These are phyloP conservation scores for Sclerotinia subarctica DNA, from an alignment of 2,329 filamentous ascomycete species.

Conservation along the genomic window DNA sequence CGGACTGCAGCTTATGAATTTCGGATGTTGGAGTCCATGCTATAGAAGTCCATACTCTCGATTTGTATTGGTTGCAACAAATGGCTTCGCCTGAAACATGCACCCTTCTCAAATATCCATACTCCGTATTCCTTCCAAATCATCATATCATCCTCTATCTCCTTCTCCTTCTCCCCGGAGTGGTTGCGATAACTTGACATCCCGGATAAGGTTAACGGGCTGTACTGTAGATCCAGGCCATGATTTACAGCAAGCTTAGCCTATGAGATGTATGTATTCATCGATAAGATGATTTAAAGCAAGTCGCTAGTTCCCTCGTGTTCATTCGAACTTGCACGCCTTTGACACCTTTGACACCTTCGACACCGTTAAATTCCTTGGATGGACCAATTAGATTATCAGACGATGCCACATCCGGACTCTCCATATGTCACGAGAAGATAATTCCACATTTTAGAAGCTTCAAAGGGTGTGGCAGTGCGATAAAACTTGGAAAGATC, in stretches of 20 bases:
- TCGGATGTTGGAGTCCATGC: too few species aligned
- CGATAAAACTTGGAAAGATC: constrained; percentile 5
- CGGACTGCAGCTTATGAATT: background rate
- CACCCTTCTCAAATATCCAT: constrained; percentile 11
- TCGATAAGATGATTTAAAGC: constrained; percentile 2
- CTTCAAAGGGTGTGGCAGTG: constrained; percentile 18
- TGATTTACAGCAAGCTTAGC: background rate
- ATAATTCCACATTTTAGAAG: constrained; percentile 5
- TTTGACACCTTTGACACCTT: background rate
- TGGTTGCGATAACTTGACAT: background rate
- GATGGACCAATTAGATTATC: constrained; percentile 3
- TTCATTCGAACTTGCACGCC: background rate
- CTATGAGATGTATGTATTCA: background rate
- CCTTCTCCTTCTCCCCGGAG: background rate
- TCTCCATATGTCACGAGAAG: constrained; percentile 15
- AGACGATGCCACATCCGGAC: constrained; percentile 4
- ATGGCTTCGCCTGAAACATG: constrained; percentile 19
- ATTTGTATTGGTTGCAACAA: background rate
- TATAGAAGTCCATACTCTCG: background rate
- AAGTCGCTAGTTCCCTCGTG: background rate
- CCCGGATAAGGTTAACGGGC: background rate
- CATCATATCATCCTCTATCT: background rate
- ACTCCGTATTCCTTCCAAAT: background rate
- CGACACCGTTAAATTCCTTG: constrained; percentile 7
- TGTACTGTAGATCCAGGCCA: background rate